Base-by-base conservation (phyloP, 2,329 filamentous ascomycete species). In the Colletotrichum musicola region DNA sequence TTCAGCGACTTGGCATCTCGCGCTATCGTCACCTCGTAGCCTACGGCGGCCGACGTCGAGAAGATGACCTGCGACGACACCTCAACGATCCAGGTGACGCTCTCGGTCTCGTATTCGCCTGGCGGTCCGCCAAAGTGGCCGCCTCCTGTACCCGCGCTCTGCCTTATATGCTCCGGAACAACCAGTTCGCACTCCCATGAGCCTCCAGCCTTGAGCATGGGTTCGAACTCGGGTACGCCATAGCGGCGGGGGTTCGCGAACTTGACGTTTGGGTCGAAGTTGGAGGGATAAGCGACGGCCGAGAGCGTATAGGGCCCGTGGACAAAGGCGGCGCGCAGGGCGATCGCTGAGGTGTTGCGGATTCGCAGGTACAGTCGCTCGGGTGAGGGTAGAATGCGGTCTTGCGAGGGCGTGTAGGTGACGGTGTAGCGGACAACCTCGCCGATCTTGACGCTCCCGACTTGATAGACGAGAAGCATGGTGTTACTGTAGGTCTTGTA, bases 261-360 rank as follows among this genome's bases (percentile, higher is more conserved):
- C 77, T 93, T 94, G 72, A 86, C 84, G 80, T 97, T 94, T 2
- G 95, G 94, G 75, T 95, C 88, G 82, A 96, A 98, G 54, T 86
- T 89, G 16, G 92, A 86, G 0, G 95, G 94, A 75, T 97, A 97
- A 25, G 94, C 93, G 59, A 95, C 90, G 56, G 95, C 92, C 75
- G 94, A 94, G 44, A 98, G 87, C 0, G 91, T 97, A 78, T 99
- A 99, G 1, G 96, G 96, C 0, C 96, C 96, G 81, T 98, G 96
- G 62, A 99, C 91, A 78, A 98, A 99, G 64, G 96, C 96, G 62
- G 96, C 96, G 76, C 96, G 93, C 46, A 98, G 85, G 16, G 96
- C 93, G 72, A 97, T 93, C 65, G 93, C 92, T 46, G 93, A 96
- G 10, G 93, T 95, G 80, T 99, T 99, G 78, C 93, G 95, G 78